These are phyloP conservation scores for Atkinsonella texensis DNA, from an alignment of 2,329 filamentous ascomycete genomes.

Conservation along the genomic window DNA sequence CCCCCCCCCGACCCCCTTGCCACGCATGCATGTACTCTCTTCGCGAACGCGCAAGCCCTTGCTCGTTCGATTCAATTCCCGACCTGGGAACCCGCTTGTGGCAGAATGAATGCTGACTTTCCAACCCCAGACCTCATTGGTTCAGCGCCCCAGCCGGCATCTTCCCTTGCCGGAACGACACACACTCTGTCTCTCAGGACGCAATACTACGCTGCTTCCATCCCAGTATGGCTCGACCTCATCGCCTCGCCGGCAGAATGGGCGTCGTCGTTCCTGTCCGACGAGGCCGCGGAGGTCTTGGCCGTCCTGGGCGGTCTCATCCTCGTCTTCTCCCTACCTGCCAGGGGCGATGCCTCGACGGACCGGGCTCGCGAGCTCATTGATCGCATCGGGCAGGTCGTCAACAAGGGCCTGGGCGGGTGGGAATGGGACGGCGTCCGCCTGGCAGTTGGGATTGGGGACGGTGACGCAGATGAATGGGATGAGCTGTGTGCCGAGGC, in stretches of 20 bases:
- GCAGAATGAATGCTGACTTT: background rate
- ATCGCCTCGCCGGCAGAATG: slow-evolving; percentile 39
- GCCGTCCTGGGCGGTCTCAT: slow-evolving; percentile 48
- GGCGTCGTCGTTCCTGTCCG: slow-evolving; percentile 45
- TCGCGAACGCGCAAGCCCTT: no score
- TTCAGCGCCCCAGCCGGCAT: slow-evolving; percentile 25
- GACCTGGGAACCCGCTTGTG: no score
- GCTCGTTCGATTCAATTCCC: no score
- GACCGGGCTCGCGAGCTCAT: slow-evolving; percentile 28
- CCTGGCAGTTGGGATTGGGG: slow-evolving; percentile 45
- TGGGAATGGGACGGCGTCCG: slow-evolving; percentile 54
- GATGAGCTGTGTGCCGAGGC: slow-evolving; percentile 45
- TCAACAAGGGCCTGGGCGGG: slow-evolving; percentile 44
- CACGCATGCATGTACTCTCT: no score
- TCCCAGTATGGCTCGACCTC: slow-evolving; percentile 59
- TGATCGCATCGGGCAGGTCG: slow-evolving; percentile 39
- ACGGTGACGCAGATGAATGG: slow-evolving; percentile 41
- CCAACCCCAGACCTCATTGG: slow-evolving; percentile 43
- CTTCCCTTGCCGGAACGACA: slow-evolving; percentile 45
- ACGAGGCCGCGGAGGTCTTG: slow-evolving; percentile 52
- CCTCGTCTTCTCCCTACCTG: slow-evolving; percentile 22
- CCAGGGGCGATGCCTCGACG: slow-evolving; percentile 10
- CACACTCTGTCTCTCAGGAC: slow-evolving; percentile 45
- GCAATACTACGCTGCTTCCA: slow-evolving; percentile 45
- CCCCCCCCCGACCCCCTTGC: no score